Evolutionary conservation across 164 flowering plant species (phyloP), one percentile per base, ranked within the genome.

Genomic region (Chloranthus sessilifolius): DNA sequence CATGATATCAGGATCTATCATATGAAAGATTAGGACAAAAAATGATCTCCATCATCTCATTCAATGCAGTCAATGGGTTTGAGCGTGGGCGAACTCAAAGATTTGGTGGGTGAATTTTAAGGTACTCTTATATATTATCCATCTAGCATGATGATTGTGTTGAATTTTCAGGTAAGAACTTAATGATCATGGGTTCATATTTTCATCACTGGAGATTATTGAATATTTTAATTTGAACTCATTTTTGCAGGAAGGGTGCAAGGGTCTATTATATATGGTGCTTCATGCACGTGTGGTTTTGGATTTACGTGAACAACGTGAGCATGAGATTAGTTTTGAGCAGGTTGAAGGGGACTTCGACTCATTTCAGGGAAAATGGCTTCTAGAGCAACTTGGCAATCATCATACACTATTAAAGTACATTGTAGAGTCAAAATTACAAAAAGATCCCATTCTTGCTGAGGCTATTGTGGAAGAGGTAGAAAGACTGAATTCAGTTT

Each of bases 401-500:
- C 88, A 92, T 47, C 96, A 92, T 65, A 92, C 98, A 25, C 63
- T 80, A 34, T 61, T 88, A 22, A 92, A 85, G 70, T 88, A 92
- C 58, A 61, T 59, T 36, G 94, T 88, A 47, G 96, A 92, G 72
- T 88, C 98, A 46, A 92, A 74, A 69, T 83, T 92, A 87, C 96
- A 70, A 47, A 73, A 74, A 52, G 77, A 88, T 53, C 69, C 95
- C 11, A 66, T 91, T 51, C 88, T 91, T 61, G 88, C 98, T 16
- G 96, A 91, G 71, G 94, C 90, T 17, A 83, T 91, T n/a, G 82
- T 91, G 77, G 98, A 91, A 70, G 98, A 88, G 95, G 96, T 91
- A 48, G 15, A 27, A 35, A 20, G 26, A 29, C 30, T 12, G 25
- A 20, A 7, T 39, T 0, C 27, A 24, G 20, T 37, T 27, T 26